Evolutionary conservation across 345 rosid genomes (phyloP), one percentile per base, ranked within the genome.

Genomic region (Bruguiera sexangula): DNA sequence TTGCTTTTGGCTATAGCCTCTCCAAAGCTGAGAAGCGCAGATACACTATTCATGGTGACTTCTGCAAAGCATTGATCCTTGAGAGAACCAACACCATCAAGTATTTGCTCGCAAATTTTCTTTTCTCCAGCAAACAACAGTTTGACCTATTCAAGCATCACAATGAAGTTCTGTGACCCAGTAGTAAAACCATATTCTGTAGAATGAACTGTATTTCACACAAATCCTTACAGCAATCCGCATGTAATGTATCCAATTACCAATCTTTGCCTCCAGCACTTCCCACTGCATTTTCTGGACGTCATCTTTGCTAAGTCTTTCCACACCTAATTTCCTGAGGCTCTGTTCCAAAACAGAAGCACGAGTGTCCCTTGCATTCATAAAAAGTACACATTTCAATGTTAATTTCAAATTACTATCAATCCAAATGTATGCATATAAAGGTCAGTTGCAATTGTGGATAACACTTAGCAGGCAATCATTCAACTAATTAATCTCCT

Each of bases 281-380:
- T 95, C 99, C 99, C 99, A 92, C 52, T 87, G 99, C 99, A 95
- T 87, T 85, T 79, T 95, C 82, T 95, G 99, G 63, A 92, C 96
- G 71, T 92, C 98, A 66, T 95, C 98, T 79, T 92, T 95, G 79
- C 88, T 90, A 66, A 92, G 91, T 75, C 91, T 96, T 76, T 96
- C 99, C 64, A 92, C 97, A 18, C 99, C 99, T 67, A 96, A 68
- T 82, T 96, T 96, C 75, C 71, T 68, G 6, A 96, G 91, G 81
- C 94, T 96, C 75, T 95, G 92, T 69, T 92, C 99, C 89, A 93
- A 72, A 70, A 84, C 91, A 24, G 93, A 79, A 79, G 93, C 90
- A 75, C 98, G 97, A 26, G 83, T 84, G 62, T 91, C 97, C 90
- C 98, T 93, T 66, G 46, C 68, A 70, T 60, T 37, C 66, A 43